A percentile compares a stretch with the other conserved stretches of the same genome.
phyloP scores from a whole-genome alignment of 2,329 filamentous ascomycete species.

The Fusarium globosum region DNA sequence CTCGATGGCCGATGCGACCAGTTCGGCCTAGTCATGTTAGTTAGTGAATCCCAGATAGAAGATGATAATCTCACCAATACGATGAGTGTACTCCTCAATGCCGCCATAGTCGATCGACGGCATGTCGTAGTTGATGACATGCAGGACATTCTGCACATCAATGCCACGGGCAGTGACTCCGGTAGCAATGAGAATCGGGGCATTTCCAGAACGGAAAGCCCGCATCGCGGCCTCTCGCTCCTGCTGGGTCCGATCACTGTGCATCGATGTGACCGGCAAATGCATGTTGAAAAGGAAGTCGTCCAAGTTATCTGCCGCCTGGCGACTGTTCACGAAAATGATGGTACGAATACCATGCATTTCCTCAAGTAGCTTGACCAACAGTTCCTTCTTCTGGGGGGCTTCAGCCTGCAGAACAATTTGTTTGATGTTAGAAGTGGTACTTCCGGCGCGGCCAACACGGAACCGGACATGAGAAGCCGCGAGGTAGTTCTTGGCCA shows the following conservation, averaged over 20 bases:
- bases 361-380: conserved; percentile 78
- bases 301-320: conserved; percentile 83
- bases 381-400: conserved; percentile 73
- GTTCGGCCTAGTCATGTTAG: conserved; percentile 74
- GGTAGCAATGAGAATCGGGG: conserved; percentile 86
- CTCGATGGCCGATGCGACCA: conserved; percentile 89
- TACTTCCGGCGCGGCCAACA: conserved; percentile 87
- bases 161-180: conserved; percentile 89
- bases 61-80: conserved; percentile 76
- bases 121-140: conserved; percentile 94
- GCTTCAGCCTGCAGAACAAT: conserved; percentile 75
- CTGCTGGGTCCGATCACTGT: conserved; percentile 84
- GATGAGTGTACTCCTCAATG: conserved; percentile 92
- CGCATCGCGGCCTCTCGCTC: conserved; percentile 94
- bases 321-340: conserved; percentile 89
- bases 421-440: conserved; percentile 86
- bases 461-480: conserved; percentile 81
- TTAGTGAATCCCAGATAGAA: background rate
- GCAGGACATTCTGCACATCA: conserved; percentile 86
- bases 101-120: conserved; percentile 81
- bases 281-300: conserved; percentile 85
- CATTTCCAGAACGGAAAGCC: conserved; percentile 78
- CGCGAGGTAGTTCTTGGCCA: conserved; percentile 81
- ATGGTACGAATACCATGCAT: conserved; percentile 81
- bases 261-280: conserved; percentile 88